A percentile compares a stretch with the other conserved stretches of the same genome.
Conservation (phyloP, 805 yeast genomes). For the Starmerella lactis-condensi region DNA sequence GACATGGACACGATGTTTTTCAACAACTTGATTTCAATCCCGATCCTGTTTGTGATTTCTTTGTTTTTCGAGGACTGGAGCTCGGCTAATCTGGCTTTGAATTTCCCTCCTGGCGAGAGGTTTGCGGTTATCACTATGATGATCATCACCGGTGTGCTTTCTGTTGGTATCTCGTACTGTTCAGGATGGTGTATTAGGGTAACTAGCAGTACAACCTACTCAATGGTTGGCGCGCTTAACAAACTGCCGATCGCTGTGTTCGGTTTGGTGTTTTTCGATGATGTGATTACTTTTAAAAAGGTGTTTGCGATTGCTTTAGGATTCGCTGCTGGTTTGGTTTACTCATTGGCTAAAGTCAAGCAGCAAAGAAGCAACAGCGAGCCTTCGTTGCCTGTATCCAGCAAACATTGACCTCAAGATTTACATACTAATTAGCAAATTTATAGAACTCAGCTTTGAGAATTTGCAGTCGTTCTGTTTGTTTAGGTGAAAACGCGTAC, state of each 20-base stretch:
- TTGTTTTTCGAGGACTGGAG: slow-evolving; percentile 87
- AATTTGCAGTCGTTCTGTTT: no score
- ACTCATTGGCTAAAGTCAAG: slow-evolving; percentile 87
- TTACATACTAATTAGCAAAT: no score
- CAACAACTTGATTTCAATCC: slow-evolving; percentile 86
- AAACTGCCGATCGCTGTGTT: slow-evolving; percentile 93
- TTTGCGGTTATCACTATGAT: slow-evolving; percentile 56
- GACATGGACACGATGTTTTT: slow-evolving; percentile 97
- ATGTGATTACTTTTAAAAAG: slow-evolving; percentile 83
- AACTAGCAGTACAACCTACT: slow-evolving; percentile 93
- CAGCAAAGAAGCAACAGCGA: slow-evolving; percentile 34
- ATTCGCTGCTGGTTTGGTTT: slow-evolving; percentile 85
- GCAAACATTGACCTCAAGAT: not conserved
- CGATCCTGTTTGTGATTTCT: slow-evolving; percentile 62
- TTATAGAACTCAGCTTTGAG: no score
- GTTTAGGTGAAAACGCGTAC: no score
- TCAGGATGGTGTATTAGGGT: slow-evolving; percentile 99
- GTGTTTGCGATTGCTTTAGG: slow-evolving; percentile 83
- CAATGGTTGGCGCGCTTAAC: slow-evolving; percentile 98
- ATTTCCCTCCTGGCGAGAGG: slow-evolving; percentile 63
- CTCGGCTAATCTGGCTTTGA: slow-evolving; percentile 46
- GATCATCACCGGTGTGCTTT: slow-evolving; percentile 81
- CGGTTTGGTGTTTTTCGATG: slow-evolving; percentile 86
- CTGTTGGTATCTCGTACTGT: slow-evolving; percentile 95
- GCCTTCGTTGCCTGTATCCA: slow-evolving; percentile 9